These are phyloP conservation scores for Hyaloscypha bicolor DNA, from an alignment of 495 filamentous ascomycete species.

Conservation along the genomic window DNA sequence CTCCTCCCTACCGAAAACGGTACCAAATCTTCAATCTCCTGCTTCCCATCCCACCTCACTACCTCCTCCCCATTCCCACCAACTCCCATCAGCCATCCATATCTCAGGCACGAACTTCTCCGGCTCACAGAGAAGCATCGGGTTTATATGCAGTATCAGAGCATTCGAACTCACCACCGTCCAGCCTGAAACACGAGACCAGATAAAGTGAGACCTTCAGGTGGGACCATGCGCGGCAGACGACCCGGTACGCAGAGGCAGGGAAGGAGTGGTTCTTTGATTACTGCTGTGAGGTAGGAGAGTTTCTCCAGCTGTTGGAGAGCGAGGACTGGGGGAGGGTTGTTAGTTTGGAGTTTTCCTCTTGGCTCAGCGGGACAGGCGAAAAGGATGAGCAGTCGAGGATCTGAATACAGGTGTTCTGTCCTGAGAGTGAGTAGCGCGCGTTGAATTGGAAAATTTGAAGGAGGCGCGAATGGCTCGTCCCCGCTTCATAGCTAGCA, in stretches of 20 bases:
- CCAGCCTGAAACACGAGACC: not conserved
- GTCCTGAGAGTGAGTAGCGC: too few relatives aligned
- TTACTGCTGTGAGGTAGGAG: not conserved
- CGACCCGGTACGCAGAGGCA: not conserved
- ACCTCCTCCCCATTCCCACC: too few relatives aligned
- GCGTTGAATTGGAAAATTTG: too few relatives aligned
- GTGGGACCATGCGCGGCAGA: not conserved
- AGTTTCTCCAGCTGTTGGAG: not conserved
- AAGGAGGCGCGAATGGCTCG: too few relatives aligned
- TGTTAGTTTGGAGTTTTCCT: not conserved
- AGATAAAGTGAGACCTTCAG: not conserved
- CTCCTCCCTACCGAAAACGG: constrained; percentile 1
- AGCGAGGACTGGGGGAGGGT: not conserved
- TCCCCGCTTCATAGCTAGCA: too few relatives aligned
- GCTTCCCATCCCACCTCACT: not conserved
- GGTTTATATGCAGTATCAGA: not conserved
- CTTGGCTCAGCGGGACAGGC: too few relatives aligned
- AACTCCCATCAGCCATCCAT: not conserved
- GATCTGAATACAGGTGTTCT: too few relatives aligned
- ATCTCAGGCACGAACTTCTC: not conserved
- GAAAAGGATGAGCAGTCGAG: too few relatives aligned
- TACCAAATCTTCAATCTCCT: not conserved
- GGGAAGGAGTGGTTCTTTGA: not conserved
- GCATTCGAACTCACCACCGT: not conserved
- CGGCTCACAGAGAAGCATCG: not conserved